These are phyloP conservation scores for Jamesozyma jinghongensis DNA, from an alignment of 805 yeast genomes.

Conservation along the genomic window DNA sequence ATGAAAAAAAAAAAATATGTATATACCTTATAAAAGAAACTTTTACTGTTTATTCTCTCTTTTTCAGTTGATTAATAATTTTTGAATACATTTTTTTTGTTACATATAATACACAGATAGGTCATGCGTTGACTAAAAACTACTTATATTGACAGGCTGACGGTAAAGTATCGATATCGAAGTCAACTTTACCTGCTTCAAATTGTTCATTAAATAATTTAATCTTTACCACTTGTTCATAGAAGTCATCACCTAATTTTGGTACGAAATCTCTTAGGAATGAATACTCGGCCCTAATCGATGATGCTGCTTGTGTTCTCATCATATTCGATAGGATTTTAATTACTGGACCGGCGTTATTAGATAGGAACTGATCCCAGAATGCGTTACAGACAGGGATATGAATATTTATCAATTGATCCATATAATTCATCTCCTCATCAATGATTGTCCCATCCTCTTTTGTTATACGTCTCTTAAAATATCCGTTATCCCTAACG, in stretches of 20 bases:
- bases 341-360: constrained; percentile 9
- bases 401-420: constrained; percentile 14
- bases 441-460: background rate
- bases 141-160: constrained; percentile 11
- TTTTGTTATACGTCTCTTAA: constrained; percentile 1
- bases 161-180: constrained; percentile 14
- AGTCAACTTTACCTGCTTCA: constrained; percentile 15
- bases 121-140: too few relatives aligned
- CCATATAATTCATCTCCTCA: constrained; percentile 7
- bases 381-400: constrained; percentile 16
- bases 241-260: constrained; percentile 9
- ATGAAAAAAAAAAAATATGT: too few relatives aligned
- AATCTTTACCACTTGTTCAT: constrained; percentile 12
- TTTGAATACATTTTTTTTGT: too few relatives aligned
- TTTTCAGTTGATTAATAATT: too few relatives aligned
- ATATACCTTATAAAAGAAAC: background rate
- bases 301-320: constrained; percentile 10
- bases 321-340: constrained; percentile 9
- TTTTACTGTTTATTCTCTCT: background rate
- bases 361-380: constrained; percentile 13
- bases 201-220: constrained; percentile 14
- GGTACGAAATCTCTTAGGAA: constrained; percentile 12
- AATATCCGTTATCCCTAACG: constrained; percentile 9
- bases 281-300: constrained; percentile 9
- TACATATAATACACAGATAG: too few relatives aligned